Base-by-base conservation (phyloP, 1,284 basidiomycete species). In the Pseudozyma thailandica region DNA sequence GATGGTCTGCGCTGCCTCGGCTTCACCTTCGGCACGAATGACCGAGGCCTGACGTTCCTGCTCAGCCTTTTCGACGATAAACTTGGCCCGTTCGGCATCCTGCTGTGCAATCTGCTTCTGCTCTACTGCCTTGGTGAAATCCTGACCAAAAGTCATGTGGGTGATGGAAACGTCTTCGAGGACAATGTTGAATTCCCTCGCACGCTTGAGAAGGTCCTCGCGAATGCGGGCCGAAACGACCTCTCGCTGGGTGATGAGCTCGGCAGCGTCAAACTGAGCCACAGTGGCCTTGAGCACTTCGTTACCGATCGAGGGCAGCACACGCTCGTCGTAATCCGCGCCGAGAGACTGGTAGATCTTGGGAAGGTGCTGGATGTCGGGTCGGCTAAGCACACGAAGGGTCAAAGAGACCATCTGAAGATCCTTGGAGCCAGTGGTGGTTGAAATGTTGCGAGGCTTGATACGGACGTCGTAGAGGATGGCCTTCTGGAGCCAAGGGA, bases 11-110 rank as follows among this genome's bases (percentile, higher is more conserved):
- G 80, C 80, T 9, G 95, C 96, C 85, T 98, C 94, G 4, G 95
- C 95, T 86, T 99, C 95, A 64, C 96, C 96, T 84, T 99, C 95
- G 2, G 96, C 94, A 56, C 96, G 90, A 71, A 99, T 97, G 70
- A 99, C 94, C 6, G 93, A 90, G 1, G 95, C 96, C 86, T 98
- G 95, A 59, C 94, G 90, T 84, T 98, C 96, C 90, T 99, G 96
- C 84, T 98, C 95, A 31, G 96, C 81, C 72, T 79, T 94, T 85
- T 99, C 96, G 71, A 99, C 95, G 73, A 98, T 92, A 84, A 98
- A 98, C 85, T 96, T 98, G 69, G 95, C 95, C 44, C 96, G 89
- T 85, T 99, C 96, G 63, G 59, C 82, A 90, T 92, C 92, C 87
- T 95, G 93, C 82, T 94, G 93, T 23, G 93, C 93, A 82, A 95